Evolutionary conservation across 306 rosid species (phyloP).

Genomic region (Betula pendula): DNA sequence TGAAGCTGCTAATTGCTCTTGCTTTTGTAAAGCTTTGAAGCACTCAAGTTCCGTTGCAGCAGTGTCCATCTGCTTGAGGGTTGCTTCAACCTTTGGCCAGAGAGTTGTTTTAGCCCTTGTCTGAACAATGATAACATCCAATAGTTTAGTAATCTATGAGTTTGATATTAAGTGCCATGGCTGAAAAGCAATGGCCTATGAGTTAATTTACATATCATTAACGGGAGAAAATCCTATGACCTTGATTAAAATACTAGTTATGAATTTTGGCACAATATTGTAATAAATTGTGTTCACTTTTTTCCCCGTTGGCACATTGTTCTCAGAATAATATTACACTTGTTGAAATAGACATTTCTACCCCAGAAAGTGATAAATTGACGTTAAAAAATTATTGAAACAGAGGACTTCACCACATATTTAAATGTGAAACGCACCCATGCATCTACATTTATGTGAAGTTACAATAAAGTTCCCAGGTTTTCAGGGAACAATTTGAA

Average conservation of each 20-base stretch:
- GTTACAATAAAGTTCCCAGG: not conserved
- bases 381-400: not conserved
- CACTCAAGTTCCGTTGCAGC: conserved; percentile 91
- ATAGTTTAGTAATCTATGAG: not conserved
- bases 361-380: not conserved
- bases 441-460: not conserved
- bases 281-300: not conserved
- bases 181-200: not conserved
- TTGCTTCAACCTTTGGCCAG: conserved; percentile 88
- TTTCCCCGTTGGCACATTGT: not conserved
- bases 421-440: too few species aligned
- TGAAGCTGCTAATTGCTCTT: conserved; percentile 78
- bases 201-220: conserved; percentile 14
- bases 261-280: not conserved
- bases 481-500: too few species aligned
- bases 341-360: not conserved
- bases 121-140: conserved; percentile 44
- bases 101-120: conserved; percentile 64
- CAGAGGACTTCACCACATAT: not conserved
- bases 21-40: conserved; percentile 79
- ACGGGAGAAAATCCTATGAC: not conserved
- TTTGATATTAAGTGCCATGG: conserved; percentile 1
- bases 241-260: not conserved
- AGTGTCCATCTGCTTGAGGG: conserved; percentile 81
- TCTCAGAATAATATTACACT: not conserved